Percentiles rank a stretch among this genome's conserved stretches.
phyloP scores from a whole-genome alignment of 768 basidiomycete genomes.

The Mycena galericulata region DNA sequence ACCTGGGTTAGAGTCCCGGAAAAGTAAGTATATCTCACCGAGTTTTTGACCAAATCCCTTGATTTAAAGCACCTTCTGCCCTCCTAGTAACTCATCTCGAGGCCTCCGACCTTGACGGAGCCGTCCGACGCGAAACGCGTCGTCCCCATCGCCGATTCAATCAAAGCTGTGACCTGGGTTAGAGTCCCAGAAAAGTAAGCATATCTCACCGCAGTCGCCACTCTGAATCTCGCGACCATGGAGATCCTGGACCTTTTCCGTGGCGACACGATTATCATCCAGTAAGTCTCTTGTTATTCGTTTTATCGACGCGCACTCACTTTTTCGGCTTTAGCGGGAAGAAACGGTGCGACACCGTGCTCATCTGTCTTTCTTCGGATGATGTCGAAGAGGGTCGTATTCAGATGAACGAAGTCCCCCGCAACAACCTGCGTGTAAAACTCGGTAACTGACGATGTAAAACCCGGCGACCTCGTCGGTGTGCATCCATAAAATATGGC shows the following conservation, averaged over 20 bases:
- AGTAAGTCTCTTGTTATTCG: conserved; percentile 58
- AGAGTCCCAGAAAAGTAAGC: too few relatives aligned
- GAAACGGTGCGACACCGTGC: conserved; percentile 97
- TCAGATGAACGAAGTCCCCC: conserved; percentile 99
- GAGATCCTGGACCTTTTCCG: conserved; percentile 93
- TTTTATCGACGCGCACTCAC: not conserved
- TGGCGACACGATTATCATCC: conserved; percentile 95
- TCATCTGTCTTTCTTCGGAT: conserved; percentile 95
- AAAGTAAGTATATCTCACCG: too few relatives aligned
- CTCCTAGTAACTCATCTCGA: too few relatives aligned
- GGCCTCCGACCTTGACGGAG: too few relatives aligned
- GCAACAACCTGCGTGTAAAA: conserved; percentile 98
- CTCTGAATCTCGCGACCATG: conserved; percentile 96
- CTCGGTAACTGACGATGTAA: too few relatives aligned
- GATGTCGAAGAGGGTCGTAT: conserved; percentile 99
- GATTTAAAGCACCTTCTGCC: too few relatives aligned
- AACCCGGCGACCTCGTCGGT: conserved; percentile 93
- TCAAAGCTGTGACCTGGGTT: conserved; percentile 31
- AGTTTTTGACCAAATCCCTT: too few relatives aligned
- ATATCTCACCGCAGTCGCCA: conserved; percentile 79
- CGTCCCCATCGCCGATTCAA: too few relatives aligned
- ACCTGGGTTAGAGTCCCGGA: too few relatives aligned
- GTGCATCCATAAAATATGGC: conserved; percentile 99
- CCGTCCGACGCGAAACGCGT: too few relatives aligned
- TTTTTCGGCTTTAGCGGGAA: conserved; percentile 75